Base-by-base conservation (phyloP, 306 rosid species). In the Alnus rubra region DNA sequence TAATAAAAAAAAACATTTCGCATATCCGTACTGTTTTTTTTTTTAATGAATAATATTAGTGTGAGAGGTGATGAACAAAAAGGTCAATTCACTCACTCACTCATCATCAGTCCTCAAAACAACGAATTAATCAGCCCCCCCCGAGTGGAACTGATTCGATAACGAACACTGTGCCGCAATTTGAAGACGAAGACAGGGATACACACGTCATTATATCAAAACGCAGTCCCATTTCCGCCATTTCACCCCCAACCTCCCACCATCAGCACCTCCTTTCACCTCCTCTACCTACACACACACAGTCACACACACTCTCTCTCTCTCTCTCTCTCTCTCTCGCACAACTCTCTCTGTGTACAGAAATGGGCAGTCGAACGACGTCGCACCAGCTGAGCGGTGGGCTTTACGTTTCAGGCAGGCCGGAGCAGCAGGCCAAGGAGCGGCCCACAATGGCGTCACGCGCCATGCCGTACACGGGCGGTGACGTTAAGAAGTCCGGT, bases 341-440 rank as follows among this genome's bases (percentile, higher is more conserved):
- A 23, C 8, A 14, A 14, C 49, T 37, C 23, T 39, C 63, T 28
- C 49, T 33, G 8, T 14, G 65, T 71, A 51, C 42, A 39, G 62
- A 19, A 4, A 19, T 96, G 99, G 93, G 94, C 31, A 81, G 90
- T 9, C 93, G 93, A 80, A 88, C 91, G 80, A 96, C 94, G 50
- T 90, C 98, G 33, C 99, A 95, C 84, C 96, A 95, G 88, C 94
- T 93, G 74, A 91, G 98, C 67, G 82, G 89, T 39, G 99, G 99
- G 52, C 97, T 95, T 64, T 90, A 90, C 73, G 97, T 95, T 5
- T 95, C 98, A 71, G 99, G 99, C 31, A 89, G 92, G 16, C 98
- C 97, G 52, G 99, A 95, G 73, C 87, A 69, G 67, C 88, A 91
- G 77, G 80, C 63, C 45, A 95, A 95, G 73, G 98, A 93, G 71